Conservation (phyloP, 106 monocot species). For the Amphibolis antarctica region DNA sequence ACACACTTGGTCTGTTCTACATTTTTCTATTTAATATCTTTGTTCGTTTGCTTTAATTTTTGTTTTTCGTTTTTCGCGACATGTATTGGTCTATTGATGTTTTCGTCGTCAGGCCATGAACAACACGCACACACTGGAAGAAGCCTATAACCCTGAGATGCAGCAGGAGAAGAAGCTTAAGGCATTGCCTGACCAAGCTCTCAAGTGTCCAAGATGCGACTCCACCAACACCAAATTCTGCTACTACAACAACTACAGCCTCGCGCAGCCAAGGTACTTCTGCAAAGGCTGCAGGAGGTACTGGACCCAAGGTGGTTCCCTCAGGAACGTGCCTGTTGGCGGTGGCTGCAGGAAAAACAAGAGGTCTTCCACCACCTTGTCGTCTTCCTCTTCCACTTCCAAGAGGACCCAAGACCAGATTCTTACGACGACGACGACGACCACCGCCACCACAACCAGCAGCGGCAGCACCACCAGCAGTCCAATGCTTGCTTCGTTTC, state of each 20-base stretch:
- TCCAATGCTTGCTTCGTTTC: slow-evolving; percentile 1
- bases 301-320: slow-evolving; percentile 77
- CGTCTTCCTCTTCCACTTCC: slow-evolving; percentile 11
- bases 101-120: neutral
- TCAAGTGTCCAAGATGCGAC: slow-evolving; percentile 10
- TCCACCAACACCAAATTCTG: slow-evolving; percentile 61
- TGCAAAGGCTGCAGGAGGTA: slow-evolving; percentile 78
- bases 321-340: slow-evolving; percentile 56
- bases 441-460: too few species aligned
- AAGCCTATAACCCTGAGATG: neutral
- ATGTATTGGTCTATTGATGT: neutral
- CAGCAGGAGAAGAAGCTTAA: slow-evolving; percentile 8
- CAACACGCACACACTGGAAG: slow-evolving; percentile 2
- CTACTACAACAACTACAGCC: slow-evolving; percentile 97
- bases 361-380: slow-evolving; percentile 22
- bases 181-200: neutral
- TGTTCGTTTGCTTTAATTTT: too few species aligned
- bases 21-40: too few species aligned
- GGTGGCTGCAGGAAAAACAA: slow-evolving; percentile 57
- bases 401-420: slow-evolving; percentile 16
- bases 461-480: slow-evolving; percentile 10
- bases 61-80: too few species aligned
- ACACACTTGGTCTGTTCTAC: too few species aligned
- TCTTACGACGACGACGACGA: too few species aligned
- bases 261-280: slow-evolving; percentile 72